Evolutionary conservation across 768 basidiomycete genomes (phyloP), one percentile per base, ranked within the genome.

Genomic region (Suillus paluster): DNA sequence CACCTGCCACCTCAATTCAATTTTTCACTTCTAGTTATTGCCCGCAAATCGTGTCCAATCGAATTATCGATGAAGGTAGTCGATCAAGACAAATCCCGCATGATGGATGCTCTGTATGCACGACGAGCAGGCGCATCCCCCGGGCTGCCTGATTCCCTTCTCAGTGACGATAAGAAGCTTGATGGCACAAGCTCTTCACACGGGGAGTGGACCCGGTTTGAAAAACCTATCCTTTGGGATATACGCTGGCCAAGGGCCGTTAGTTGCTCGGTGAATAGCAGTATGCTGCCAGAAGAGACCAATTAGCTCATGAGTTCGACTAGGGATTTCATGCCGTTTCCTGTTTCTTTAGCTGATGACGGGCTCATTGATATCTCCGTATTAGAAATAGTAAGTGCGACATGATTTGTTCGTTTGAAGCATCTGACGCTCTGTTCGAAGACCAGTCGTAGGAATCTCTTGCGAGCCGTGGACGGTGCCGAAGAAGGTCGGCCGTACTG

Each of bases 271-370:
- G 89, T 88, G 67, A 60, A 77, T 63, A 14, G 38, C 39, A 12
- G 15, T 12, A 12, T 41, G 36, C 23, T 55, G 23, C 10, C 17
- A 39, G 2, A 39, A 48, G n/a, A 27, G 60, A 23, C 61, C 50
- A 61, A 30, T 21, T 36, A 19, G 14, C 58, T 64, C 57, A 61
- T 58, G 59, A 21, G 59, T 17, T 42, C 34, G 44, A 15, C 63
- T 57, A 89, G 89, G 19, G 89, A 90, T 61, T 80, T 90, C 41
- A 89, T 94, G 88, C 86, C 91, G 27, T 95, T 94, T 70, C 94
- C 92, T 0, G 87, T 92, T 4, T 91, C 91, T 25, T 71, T 89
- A 55, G 90, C 92, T 0, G 85, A 90, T 63, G 92, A 95, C 68
- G 92, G 92, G 0, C 73, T 87, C 34, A 86, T 95, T 57, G 93